A percentile compares a stretch with the other conserved stretches of the same genome.
Evolutionary conservation across 305 asterid species (phyloP).

Genomic region (Fraxinus xanthoxyloides): DNA sequence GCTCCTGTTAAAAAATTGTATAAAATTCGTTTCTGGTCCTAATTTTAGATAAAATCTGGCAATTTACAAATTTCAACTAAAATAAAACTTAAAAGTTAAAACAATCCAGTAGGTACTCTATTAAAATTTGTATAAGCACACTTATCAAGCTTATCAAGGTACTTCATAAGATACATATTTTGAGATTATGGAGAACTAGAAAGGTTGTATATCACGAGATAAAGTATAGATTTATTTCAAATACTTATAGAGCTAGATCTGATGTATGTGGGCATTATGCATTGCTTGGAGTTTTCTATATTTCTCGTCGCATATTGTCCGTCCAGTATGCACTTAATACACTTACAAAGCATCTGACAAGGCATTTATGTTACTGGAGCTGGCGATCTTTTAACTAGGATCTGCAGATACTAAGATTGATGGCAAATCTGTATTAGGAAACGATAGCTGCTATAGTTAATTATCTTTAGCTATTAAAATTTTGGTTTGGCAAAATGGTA

Average conservation of each 20-base stretch:
- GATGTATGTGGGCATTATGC: not conserved
- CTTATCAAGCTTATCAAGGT: not conserved
- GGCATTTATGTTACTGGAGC: not conserved
- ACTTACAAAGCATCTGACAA: not conserved
- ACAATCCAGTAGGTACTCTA: not conserved
- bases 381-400: not conserved
- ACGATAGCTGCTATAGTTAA: not conserved
- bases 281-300: not conserved
- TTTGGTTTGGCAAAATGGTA: not conserved
- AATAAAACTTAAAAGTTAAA: not conserved
- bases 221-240: not conserved
- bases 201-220: not conserved
- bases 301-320: not conserved
- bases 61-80: not conserved
- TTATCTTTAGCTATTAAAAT: not conserved
- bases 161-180: not conserved
- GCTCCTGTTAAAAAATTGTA: not conserved
- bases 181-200: not conserved
- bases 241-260: not conserved
- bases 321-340: not conserved
- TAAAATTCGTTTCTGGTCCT: not conserved
- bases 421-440: slow-evolving; percentile 1
- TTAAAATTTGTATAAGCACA: not conserved
- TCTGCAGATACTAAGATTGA: not conserved
- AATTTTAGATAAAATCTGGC: not conserved